A percentile compares a stretch with the other conserved stretches of the same genome.
phyloP scores from a whole-genome alignment of 2,329 filamentous ascomycete species.

The Neurospora crassa region DNA sequence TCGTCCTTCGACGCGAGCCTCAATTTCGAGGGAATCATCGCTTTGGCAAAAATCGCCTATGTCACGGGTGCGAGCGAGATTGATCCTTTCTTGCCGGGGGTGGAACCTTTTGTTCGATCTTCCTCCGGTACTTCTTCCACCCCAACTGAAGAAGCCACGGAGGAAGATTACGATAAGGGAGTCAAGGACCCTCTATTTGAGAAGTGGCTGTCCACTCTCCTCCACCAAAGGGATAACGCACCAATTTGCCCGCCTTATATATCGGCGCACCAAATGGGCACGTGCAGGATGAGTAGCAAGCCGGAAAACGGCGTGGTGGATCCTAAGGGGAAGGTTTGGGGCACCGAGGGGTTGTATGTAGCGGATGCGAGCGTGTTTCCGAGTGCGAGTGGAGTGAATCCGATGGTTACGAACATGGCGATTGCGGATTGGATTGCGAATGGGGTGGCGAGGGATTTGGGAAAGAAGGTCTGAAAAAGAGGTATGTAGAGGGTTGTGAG shows the following conservation, averaged over 20 bases:
- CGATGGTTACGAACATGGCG: conserved; percentile 71
- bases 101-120: conserved; percentile 49
- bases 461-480: conserved; percentile 4
- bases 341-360: conserved; percentile 54
- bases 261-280: conserved; percentile 77
- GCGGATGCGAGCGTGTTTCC: conserved; percentile 70
- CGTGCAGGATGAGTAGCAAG: conserved; percentile 58
- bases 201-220: conserved; percentile 46
- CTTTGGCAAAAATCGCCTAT: conserved; percentile 66
- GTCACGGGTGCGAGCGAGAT: conserved; percentile 75
- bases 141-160: not conserved
- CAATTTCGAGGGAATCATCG: conserved; percentile 62
- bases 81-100: conserved; percentile 50
- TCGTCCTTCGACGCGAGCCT: conserved; percentile 64
- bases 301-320: conserved; percentile 48
- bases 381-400: conserved; percentile 69
- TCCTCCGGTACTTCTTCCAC: conserved; percentile 9
- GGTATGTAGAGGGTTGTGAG: not conserved
- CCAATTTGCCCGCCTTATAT: conserved; percentile 45
- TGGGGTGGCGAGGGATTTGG: conserved; percentile 41
- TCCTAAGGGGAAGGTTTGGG: conserved; percentile 53
- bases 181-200: conserved; percentile 51
- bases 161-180: conserved; percentile 25
- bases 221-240: conserved; percentile 39
- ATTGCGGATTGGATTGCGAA: conserved; percentile 56